Percentiles rank a stretch among this genome's conserved stretches.
These are phyloP conservation scores for Bocquillonia castaneifolia DNA, from an alignment of 441 rosid genomes.

Conservation along the genomic window DNA sequence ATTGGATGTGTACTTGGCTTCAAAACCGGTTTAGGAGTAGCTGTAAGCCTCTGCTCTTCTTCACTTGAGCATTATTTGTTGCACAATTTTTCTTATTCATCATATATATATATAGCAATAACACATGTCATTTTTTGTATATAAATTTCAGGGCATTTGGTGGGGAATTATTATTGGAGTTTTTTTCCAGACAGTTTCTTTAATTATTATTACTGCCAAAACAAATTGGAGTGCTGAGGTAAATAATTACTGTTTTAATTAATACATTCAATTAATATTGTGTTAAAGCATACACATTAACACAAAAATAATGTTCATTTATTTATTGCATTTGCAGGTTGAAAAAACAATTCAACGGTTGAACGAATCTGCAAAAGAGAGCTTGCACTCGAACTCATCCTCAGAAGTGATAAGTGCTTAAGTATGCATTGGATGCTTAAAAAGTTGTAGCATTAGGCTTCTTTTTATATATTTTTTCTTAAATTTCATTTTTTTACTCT, in stretches of 20 bases:
- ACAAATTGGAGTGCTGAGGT: conserved; percentile 78
- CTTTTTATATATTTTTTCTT: too few relatives aligned
- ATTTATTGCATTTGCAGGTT: conserved; percentile 38
- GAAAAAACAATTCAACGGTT: conserved; percentile 51
- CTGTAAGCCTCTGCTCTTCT: conserved; percentile 39
- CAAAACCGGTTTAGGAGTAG: conserved; percentile 73
- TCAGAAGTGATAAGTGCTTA: conserved; percentile 25
- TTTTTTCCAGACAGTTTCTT: conserved; percentile 56
- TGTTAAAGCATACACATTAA: too few relatives aligned
- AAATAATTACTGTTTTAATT: not conserved
- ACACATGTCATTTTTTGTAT: not conserved
- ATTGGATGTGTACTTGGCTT: conserved; percentile 81
- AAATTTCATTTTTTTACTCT: too few relatives aligned
- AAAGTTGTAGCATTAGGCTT: too few relatives aligned
- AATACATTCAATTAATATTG: not conserved
- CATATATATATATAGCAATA: not conserved
- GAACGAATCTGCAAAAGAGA: conserved; percentile 40
- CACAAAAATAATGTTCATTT: not conserved
- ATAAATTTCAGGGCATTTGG: conserved; percentile 76
- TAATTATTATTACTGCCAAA: conserved; percentile 65
- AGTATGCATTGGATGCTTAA: too few relatives aligned
- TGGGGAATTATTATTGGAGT: conserved; percentile 90
- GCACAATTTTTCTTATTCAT: not conserved
- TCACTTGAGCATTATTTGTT: not conserved
- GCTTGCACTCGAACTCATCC: conserved; percentile 20